Conservation (phyloP, 2,329 filamentous ascomycete genomes). For the Fusarium algeriense region DNA sequence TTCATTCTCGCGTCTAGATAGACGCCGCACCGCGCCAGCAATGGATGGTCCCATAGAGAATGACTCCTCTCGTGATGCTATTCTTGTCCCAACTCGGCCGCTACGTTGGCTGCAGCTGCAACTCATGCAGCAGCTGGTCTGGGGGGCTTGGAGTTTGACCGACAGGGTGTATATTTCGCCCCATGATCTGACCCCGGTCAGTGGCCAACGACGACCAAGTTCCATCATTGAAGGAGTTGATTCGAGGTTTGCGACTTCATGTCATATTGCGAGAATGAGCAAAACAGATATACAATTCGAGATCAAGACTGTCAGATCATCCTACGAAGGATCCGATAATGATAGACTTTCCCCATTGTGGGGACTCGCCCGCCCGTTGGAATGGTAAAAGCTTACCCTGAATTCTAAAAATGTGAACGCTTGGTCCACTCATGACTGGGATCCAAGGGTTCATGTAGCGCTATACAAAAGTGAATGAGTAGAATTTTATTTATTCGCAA, state of each 20-base stretch:
- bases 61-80: conserved; percentile 34
- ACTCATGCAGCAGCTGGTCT: conserved; percentile 39
- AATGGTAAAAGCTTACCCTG: conserved; percentile 5
- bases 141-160: conserved; percentile 32
- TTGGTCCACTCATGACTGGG: conserved; percentile 17
- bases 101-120: conserved; percentile 27
- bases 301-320: conserved; percentile 31
- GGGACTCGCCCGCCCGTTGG: conserved; percentile 20
- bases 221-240: conserved; percentile 21
- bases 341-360: conserved; percentile 22
- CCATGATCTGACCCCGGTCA: conserved; percentile 28
- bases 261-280: conserved; percentile 5
- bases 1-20: conserved; percentile 34
- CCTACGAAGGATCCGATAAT: conserved; percentile 18
- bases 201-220: conserved; percentile 26
- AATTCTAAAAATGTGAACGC: conserved; percentile 11
- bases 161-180: conserved; percentile 31
- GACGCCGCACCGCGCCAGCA: conserved; percentile 32
- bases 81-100: conserved; percentile 33
- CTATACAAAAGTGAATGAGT: neutral
- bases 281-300: conserved; percentile 13
- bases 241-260: conserved; percentile 25
- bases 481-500: neutral
- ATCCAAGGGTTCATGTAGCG: conserved; percentile 15
- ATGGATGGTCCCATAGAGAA: conserved; percentile 4